Evolutionary conservation across 2,329 filamentous ascomycete genomes (phyloP).

Genomic region (Neopestalotiopsis clavispora): DNA sequence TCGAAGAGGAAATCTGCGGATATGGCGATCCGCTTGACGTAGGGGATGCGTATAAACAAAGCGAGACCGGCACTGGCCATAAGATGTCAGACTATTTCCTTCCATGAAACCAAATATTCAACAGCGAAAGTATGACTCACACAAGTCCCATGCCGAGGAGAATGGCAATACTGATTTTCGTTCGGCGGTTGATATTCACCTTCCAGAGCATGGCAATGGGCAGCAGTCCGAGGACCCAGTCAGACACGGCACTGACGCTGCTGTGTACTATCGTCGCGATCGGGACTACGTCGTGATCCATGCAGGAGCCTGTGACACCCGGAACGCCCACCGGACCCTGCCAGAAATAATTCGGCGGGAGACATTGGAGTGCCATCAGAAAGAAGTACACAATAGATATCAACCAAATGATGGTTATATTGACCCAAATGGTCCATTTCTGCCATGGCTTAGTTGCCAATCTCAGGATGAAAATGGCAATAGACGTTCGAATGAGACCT

Average conservation of each 20-base stretch:
- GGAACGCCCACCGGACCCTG: slow-evolving; percentile 34
- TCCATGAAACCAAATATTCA: neutral
- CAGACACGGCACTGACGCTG: slow-evolving; percentile 47
- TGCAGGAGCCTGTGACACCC: slow-evolving; percentile 43
- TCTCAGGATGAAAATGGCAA: slow-evolving; percentile 46
- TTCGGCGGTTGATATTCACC: slow-evolving; percentile 51
- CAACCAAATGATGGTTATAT: slow-evolving; percentile 40
- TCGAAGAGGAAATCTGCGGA: slow-evolving; percentile 35
- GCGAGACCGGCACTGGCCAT: slow-evolving; percentile 42
- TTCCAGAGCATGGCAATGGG: slow-evolving; percentile 57
- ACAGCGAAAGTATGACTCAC: slow-evolving; percentile 36
- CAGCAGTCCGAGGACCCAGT: slow-evolving; percentile 54
- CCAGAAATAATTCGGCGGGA: slow-evolving; percentile 55
- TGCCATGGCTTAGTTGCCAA: slow-evolving; percentile 41
- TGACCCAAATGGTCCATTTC: slow-evolving; percentile 37
- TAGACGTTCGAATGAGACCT: slow-evolving; percentile 44
- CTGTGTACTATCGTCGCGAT: slow-evolving; percentile 51
- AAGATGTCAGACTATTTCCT: neutral
- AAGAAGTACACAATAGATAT: slow-evolving; percentile 48
- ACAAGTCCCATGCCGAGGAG: slow-evolving; percentile 56
- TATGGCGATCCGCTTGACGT: slow-evolving; percentile 33
- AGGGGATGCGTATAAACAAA: slow-evolving; percentile 43
- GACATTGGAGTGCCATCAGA: slow-evolving; percentile 54
- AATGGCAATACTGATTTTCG: slow-evolving; percentile 49
- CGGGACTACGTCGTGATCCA: slow-evolving; percentile 44